Percentiles rank a stretch among this genome's conserved stretches.
These are phyloP conservation scores for Colletotrichum simmondsii DNA, from an alignment of 2,329 filamentous ascomycete genomes.

Conservation along the genomic window DNA sequence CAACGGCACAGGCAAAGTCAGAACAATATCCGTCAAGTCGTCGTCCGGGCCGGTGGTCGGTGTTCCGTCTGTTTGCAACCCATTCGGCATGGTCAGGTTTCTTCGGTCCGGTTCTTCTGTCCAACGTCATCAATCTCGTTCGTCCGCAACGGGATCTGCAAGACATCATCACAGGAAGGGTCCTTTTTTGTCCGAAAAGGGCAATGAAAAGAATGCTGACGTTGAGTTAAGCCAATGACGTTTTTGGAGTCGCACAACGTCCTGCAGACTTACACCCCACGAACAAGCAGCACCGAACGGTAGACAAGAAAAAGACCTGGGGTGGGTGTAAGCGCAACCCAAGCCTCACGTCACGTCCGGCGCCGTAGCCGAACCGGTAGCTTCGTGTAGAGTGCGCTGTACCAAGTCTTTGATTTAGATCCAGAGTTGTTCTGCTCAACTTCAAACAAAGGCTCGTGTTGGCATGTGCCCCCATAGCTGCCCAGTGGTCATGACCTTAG, in stretches of 20 bases:
- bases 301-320: neutral
- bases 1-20: neutral
- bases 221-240: neutral
- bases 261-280: neutral
- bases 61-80: neutral
- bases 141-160: neutral
- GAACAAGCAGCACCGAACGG: neutral
- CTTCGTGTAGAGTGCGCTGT: neutral
- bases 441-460: neutral
- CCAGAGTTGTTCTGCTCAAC: neutral
- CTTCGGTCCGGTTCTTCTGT: neutral
- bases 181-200: neutral
- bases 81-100: neutral
- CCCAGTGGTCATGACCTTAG: neutral
- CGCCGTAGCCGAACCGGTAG: neutral
- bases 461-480: neutral
- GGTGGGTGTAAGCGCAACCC: neutral
- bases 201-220: neutral
- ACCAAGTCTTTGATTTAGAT: neutral
- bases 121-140: neutral
- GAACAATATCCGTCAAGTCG: too few relatives aligned
- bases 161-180: neutral
- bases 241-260: neutral
- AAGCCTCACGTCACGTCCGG: neutral
- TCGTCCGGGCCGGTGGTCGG: neutral